phyloP scores from a whole-genome alignment of 257 asterid genomes.

The Leptodermis oblonga region DNA sequence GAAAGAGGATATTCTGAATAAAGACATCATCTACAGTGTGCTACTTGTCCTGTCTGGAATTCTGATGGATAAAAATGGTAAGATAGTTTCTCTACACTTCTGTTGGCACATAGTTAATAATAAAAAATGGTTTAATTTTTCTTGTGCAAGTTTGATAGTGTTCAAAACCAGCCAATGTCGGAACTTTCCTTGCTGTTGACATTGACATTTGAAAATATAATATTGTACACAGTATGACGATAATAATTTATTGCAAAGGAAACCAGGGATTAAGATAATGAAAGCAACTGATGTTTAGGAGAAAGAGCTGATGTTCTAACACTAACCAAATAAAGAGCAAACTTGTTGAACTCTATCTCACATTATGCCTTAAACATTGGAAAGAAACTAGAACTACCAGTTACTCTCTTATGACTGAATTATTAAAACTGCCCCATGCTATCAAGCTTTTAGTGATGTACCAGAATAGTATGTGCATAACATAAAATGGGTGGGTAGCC shows the following conservation, averaged over 20 bases:
- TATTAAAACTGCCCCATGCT: too few species aligned
- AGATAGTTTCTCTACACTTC: constrained; percentile 16
- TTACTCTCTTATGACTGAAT: background rate
- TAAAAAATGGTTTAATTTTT: constrained; percentile 1
- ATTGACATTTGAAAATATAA: background rate
- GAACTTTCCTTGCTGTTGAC: background rate
- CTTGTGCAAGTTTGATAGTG: background rate
- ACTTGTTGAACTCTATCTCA: background rate
- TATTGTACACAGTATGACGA: too few species aligned
- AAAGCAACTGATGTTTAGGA: background rate
- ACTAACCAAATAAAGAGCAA: background rate
- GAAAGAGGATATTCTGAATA: constrained; percentile 47
- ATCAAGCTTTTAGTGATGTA: too few species aligned
- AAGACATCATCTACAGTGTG: constrained; percentile 58
- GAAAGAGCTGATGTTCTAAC: background rate
- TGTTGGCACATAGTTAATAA: background rate
- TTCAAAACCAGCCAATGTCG: background rate
- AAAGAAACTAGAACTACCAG: background rate
- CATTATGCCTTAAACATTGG: background rate
- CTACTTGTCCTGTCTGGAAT: constrained; percentile 74
- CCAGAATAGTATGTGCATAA: too few species aligned
- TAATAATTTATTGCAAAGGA: background rate
- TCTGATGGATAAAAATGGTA: constrained; percentile 72
- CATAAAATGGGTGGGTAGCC: background rate
- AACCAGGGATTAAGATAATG: background rate